These are phyloP conservation scores for Coccomyxa sp. DNA, from an alignment of 139 green algal genomes.

Conservation along the genomic window DNA sequence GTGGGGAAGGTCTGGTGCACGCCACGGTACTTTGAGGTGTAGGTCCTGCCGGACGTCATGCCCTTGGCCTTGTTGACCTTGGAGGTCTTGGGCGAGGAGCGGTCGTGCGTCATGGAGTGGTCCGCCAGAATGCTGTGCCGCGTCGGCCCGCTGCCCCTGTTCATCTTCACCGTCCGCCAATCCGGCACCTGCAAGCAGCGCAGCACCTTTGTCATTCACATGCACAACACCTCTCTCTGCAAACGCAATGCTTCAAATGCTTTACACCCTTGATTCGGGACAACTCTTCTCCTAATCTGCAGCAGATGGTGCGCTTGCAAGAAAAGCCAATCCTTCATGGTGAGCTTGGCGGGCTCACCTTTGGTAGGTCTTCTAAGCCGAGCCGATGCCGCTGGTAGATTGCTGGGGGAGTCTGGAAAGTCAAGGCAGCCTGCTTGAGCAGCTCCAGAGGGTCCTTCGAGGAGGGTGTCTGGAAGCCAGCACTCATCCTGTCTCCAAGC, in stretches of 20 bases:
- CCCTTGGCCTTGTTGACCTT: conserved; percentile 34
- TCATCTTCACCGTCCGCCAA: not conserved
- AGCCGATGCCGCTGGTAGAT: conserved; percentile 12
- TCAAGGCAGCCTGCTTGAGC: not conserved
- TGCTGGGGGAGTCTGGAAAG: not conserved
- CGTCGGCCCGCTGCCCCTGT: not conserved
- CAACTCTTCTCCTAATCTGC: no score
- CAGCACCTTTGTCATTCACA: not conserved
- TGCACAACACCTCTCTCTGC: not conserved
- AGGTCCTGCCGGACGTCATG: conserved; percentile 48
- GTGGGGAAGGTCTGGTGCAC: conserved; percentile 92
- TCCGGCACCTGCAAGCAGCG: conserved; percentile 2
- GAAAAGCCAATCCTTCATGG: no score
- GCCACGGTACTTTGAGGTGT: conserved; percentile 78
- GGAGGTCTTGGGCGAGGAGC: conserved; percentile 18
- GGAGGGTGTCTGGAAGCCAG: no score
- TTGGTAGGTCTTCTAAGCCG: not conserved
- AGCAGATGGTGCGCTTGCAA: no score
- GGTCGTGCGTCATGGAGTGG: not conserved
- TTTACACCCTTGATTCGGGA: no score
- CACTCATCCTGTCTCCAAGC: no score
- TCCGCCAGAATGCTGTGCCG: not conserved
- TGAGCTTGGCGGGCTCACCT: no score
- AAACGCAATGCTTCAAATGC: not conserved
- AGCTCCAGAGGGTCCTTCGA: not conserved